Percentiles rank a stretch among this genome's conserved stretches.
phyloP scores from a whole-genome alignment of 2,329 filamentous ascomycete genomes.

The Scedosporium minutisporum region DNA sequence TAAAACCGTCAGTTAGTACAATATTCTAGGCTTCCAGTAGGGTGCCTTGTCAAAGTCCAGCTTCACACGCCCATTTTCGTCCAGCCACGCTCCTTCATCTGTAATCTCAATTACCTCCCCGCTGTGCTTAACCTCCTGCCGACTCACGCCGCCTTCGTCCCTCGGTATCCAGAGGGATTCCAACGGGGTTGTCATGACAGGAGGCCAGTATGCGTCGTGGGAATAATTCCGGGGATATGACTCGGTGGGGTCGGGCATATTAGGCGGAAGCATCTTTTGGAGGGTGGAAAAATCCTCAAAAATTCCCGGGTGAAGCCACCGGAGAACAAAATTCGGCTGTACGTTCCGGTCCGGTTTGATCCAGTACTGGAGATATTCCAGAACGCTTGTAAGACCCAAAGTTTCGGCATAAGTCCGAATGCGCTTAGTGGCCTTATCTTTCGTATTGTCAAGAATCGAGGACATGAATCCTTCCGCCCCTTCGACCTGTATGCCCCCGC shows the following conservation, averaged over 20 bases:
- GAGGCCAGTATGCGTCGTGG: slow-evolving; percentile 60
- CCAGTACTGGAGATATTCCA: slow-evolving; percentile 18
- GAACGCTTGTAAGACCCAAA: slow-evolving; percentile 17
- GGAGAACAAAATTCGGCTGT: slow-evolving; percentile 43
- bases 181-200: slow-evolving; percentile 50
- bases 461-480: slow-evolving; percentile 24
- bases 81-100: slow-evolving; percentile 60
- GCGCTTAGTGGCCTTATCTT: slow-evolving; percentile 26
- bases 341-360: slow-evolving; percentile 16
- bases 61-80: slow-evolving; percentile 29
- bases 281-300: slow-evolving; percentile 60
- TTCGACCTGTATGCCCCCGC: slow-evolving; percentile 17
- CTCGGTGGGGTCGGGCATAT: slow-evolving; percentile 15
- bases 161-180: slow-evolving; percentile 69
- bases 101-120: slow-evolving; percentile 59
- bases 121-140: slow-evolving; percentile 61
- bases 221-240: slow-evolving; percentile 49
- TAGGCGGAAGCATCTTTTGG: slow-evolving; percentile 17
- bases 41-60: slow-evolving; percentile 29
- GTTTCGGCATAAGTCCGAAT: slow-evolving; percentile 15
- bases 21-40: slow-evolving; percentile 21
- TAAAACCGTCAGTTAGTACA: slow-evolving; percentile 27
- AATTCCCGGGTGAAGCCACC: slow-evolving; percentile 69
- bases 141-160: slow-evolving; percentile 58
- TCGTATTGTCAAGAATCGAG: slow-evolving; percentile 23